Evolutionary conservation across 139 green algal species (phyloP).

Genomic region (Klebsormidium nitens): DNA sequence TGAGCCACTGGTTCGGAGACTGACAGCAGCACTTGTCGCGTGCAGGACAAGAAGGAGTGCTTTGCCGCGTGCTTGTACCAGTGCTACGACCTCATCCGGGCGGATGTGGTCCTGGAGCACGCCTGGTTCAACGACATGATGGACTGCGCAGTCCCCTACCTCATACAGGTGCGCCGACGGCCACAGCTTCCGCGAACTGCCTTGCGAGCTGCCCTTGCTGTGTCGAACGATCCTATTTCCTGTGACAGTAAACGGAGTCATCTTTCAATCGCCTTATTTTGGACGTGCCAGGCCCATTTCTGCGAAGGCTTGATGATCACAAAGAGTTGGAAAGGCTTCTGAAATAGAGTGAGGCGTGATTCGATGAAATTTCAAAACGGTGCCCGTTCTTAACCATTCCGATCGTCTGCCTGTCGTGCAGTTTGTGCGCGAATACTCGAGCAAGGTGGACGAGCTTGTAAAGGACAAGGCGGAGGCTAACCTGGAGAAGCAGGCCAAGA

Average conservation of each 20-base stretch:
- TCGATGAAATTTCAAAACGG: no score
- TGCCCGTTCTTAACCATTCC: no score
- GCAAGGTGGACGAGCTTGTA: slow-evolving; percentile 68
- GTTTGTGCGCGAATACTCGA: slow-evolving; percentile 78
- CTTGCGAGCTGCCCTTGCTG: no score
- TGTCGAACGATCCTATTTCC: no score
- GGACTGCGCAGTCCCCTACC: slow-evolving; percentile 90
- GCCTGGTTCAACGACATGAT: slow-evolving; percentile 92
- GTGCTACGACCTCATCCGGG: slow-evolving; percentile 94
- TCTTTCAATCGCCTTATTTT: no score
- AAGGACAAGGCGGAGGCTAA: slow-evolving; percentile 55
- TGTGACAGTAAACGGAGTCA: no score
- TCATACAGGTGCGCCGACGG: slow-evolving; percentile 71
- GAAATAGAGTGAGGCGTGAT: no score
- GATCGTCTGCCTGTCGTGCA: slow-evolving; percentile 7
- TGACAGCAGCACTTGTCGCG: no score
- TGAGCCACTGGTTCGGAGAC: neutral
- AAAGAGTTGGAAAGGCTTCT: no score
- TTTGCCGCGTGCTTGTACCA: slow-evolving; percentile 95
- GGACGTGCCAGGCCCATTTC: no score
- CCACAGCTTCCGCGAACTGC: no score
- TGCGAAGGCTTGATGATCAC: no score
- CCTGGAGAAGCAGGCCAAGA: slow-evolving; percentile 53
- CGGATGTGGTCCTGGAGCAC: slow-evolving; percentile 91
- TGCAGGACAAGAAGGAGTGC: slow-evolving; percentile 76